Percentiles rank a stretch among this genome's conserved stretches.
These are phyloP conservation scores for Pythium volutum DNA, from an alignment of 352 stramenopile species.

Conservation along the genomic window DNA sequence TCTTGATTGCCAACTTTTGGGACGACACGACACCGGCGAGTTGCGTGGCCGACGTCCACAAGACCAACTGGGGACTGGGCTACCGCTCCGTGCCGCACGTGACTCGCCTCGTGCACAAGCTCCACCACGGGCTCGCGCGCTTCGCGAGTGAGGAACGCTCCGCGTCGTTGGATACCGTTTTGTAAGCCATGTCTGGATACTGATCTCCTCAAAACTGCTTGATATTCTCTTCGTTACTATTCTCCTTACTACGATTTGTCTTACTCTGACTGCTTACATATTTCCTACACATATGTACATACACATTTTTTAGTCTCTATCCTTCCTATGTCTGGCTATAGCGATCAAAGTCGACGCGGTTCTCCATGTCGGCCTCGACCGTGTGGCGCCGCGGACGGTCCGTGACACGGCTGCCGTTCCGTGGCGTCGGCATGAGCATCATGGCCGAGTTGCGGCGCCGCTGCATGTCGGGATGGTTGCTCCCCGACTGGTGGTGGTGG, in stretches of 20 bases:
- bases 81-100: slow-evolving; percentile 67
- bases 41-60: slow-evolving; percentile 35
- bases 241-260: too few relatives aligned
- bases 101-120: slow-evolving; percentile 47
- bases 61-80: slow-evolving; percentile 66
- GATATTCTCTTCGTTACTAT: too few relatives aligned
- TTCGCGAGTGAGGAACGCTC: slow-evolving; percentile 35
- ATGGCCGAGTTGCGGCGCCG: slow-evolving; percentile 24
- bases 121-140: slow-evolving; percentile 34
- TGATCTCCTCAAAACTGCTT: too few relatives aligned
- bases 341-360: slow-evolving; percentile 47
- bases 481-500: slow-evolving; percentile 12
- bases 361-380: slow-evolving; percentile 31
- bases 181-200: too few relatives aligned
- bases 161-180: not conserved
- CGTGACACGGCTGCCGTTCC: not conserved
- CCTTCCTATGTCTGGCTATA: slow-evolving; percentile 46
- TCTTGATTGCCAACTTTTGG: slow-evolving; percentile 70
- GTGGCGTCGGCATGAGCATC: slow-evolving; percentile 9
- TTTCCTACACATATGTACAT: slow-evolving; percentile 12
- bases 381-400: slow-evolving; percentile 16
- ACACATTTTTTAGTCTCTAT: slow-evolving; percentile 12
- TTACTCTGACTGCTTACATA: not conserved
- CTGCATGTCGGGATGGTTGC: slow-evolving; percentile 11
- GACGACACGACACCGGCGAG: slow-evolving; percentile 40